Base-by-base conservation (phyloP, 148 eudicot genomes). In the Agrostemma githago region DNA sequence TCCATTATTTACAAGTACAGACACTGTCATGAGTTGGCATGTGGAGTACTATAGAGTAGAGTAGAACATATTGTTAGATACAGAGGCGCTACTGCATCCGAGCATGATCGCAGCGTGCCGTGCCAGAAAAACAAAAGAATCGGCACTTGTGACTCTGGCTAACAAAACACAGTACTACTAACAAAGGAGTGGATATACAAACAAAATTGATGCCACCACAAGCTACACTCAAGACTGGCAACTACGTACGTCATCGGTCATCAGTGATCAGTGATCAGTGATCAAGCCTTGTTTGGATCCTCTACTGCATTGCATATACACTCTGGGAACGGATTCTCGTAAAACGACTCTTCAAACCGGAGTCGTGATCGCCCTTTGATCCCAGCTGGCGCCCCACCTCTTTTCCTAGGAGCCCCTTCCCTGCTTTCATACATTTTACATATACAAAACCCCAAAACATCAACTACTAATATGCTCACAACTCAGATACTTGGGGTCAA, bases 311-410 rank as follows among this genome's bases (percentile, higher is more conserved):
- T 68, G 38, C 98, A 93, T 78, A 93, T 90, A 71, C 98, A 93
- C 79, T 93, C 98, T 2, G 98, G 98, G 78, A 66, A 89, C 34
- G 98, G 94, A 53, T 93, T 93, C 82, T 90, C 87, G 79, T 89
- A 93, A 68, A 93, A 93, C 1, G 98, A 88, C 80, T 93, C 98
- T 79, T 93, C 98, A 68, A 76, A 84, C 78, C 93, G 82, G 12
- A 85, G 78, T 70, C 92, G 88, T 46, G 89, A 91, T 71, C 98
- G 84, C 37, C 98, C 96, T 83, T 83, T 93, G 69, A 93, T 80
- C 62, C 98, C 96, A 5, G 82, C 74, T 40, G 92, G 93, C 17
- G 96, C 82, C 8, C 90, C 90, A 11, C 39, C 79, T 79, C 98
- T 83, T 80, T 82, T 86, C 79, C 98, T 85, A n/a, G 96, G 96